Base-by-base conservation (phyloP, 2,329 filamentous ascomycete genomes). In the Fusarium neocosmosporiellum region DNA sequence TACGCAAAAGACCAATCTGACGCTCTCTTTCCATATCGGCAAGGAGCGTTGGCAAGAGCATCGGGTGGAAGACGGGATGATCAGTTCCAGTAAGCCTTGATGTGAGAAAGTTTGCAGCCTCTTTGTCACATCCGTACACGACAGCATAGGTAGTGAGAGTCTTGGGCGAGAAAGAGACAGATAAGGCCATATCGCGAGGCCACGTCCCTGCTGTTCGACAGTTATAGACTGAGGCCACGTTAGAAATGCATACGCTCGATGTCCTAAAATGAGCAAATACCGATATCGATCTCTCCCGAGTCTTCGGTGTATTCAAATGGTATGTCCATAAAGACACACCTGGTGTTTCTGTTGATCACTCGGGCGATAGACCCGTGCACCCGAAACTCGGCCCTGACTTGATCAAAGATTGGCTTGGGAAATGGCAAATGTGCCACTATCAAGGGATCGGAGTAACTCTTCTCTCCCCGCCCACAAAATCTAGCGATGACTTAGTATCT, bases 261-360 rank as follows among this genome's bases (percentile, higher is more conserved):
- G 4, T 0, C 22, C 5, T 4, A 13, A 1, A 2, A 6, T 1
- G 0, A 5, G 0, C 0, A 22, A 18, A 7, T 10, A 59, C 66
- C 20, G 1, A 59, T 39, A n/a, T 3, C 1, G 8, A 16, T 2
- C 1, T 43, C 27, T 3, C 16, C 39, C 1, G 8, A 11, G 14
- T 3, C 10, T 2, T 10, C 4, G 0, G n/a, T 0, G 29, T 61
- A 68, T 18, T 34, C 8, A 7, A 34, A 68, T 0, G 65, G 53
- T 4, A 59, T 2, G 0, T 16, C 3, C 1, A 22, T 18, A 3
- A 67, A 67, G 0, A 8, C 7, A 13, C 65, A 69, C 5, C 31
- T 50, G 0, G 54, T 60, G 27, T 69, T 69, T 18, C 65, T 54
- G 6, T 69, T 69, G 43, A 69, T 69, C 7, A 16, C 65, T 1